phyloP scores from a whole-genome alignment of 257 asterid genomes.

The Verbena officinalis region DNA sequence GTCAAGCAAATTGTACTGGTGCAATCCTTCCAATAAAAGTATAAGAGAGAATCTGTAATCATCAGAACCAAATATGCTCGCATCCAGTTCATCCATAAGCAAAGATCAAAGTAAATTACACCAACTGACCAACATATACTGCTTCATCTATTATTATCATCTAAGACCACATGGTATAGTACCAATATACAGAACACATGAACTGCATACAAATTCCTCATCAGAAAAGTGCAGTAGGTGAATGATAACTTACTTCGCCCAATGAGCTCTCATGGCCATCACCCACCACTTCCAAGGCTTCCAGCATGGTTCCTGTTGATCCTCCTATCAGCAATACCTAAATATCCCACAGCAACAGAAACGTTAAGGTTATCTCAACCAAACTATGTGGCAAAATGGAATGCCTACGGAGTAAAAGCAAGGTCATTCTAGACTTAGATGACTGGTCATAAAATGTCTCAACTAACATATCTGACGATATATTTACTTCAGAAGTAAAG shows the following conservation, averaged over 20 bases:
- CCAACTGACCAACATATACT: constrained; percentile 14
- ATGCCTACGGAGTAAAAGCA: not conserved
- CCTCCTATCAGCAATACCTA: constrained; percentile 99
- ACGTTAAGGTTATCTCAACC: constrained; percentile 4
- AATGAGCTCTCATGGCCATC: constrained; percentile 67
- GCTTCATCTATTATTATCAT: constrained; percentile 10
- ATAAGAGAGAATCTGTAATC: too few species aligned
- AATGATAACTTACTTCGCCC: constrained; percentile 67
- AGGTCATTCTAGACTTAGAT: too few species aligned
- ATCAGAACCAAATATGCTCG: too few species aligned
- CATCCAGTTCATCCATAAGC: constrained; percentile 11
- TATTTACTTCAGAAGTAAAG: too few species aligned
- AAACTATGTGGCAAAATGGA: not conserved
- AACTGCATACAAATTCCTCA: too few species aligned
- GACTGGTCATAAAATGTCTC: too few species aligned
- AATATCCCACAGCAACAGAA: constrained; percentile 25
- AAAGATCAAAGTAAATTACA: constrained; percentile 5
- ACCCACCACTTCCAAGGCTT: constrained; percentile 90
- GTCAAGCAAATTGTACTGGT: constrained; percentile 4
- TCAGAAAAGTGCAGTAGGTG: constrained; percentile 22
- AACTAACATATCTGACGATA: too few species aligned
- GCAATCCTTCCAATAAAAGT: constrained; percentile 21
- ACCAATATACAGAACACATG: constrained; percentile 18
- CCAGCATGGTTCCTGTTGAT: constrained; percentile 99
- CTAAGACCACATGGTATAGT: constrained; percentile 14